Base-by-base conservation (phyloP, 495 filamentous ascomycete genomes). In the Penicillium turbatum region DNA sequence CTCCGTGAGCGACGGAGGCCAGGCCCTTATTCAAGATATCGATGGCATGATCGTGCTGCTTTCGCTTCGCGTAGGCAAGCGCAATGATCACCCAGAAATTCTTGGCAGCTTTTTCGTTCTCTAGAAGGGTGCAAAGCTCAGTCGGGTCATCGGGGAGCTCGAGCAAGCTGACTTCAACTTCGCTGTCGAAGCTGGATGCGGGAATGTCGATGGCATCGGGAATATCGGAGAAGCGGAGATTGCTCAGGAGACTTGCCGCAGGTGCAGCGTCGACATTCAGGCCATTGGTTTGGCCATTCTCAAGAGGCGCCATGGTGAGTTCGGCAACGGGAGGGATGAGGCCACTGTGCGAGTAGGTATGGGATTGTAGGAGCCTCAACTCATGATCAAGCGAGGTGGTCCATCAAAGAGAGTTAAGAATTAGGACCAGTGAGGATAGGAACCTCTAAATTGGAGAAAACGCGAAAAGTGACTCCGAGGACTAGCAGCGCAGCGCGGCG, bases 11-110 rank as follows among this genome's bases (percentile, higher is more conserved):
- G 66, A 95, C 81, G 21, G 86, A 90, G 42, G 79, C 80, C 48
- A 92, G 75, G 44, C 91, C 91, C 58, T 90, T 90, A 37, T 84
- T 82, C 50, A 98, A 75, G 60, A 98, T 93, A 67, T 97, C 92
- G 60, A 97, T 92, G 37, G 93, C 93, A 70, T 90, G 88, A 59
- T 96, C 90, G 38, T 91, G 79, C 71, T 95, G 92, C 34, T 85
- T 82, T 69, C 95, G 90, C 72, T 97, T 97, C 24, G 92, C 92
- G 64, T 98, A 97, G n/a, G 92, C 95, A 31, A 97, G 80, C 29
- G 93, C 88, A 56, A 97, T 90, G 12, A 88, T 90, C 77, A 97
- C 90, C 93, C 93, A 98, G 63, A 90, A 92, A 29, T 84, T 86
- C 56, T 90, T 86, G 16, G 86, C 86, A 3, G 90, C 89, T 53